phyloP scores from a whole-genome alignment of 768 basidiomycete species.

The Megacollybia marginata region DNA sequence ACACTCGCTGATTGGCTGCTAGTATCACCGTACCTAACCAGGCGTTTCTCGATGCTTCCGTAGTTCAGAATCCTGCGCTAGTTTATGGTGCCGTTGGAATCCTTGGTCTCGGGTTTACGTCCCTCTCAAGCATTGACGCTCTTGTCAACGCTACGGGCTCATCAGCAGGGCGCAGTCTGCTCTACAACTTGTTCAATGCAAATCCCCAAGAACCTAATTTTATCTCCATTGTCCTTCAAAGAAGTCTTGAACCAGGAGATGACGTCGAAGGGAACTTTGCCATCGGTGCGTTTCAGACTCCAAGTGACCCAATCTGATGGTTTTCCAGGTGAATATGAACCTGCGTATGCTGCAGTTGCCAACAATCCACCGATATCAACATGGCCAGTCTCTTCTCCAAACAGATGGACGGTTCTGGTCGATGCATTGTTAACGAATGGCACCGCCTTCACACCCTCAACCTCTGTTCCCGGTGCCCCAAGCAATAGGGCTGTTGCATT shows the following conservation, averaged over 20 bases:
- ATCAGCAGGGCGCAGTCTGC: constrained; percentile 56
- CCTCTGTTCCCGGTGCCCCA: constrained; percentile 49
- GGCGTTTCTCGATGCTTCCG: constrained; percentile 59
- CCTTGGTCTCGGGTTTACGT: constrained; percentile 70
- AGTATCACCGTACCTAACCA: constrained; percentile 63
- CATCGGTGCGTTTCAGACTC: constrained; percentile 44
- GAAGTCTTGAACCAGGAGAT: constrained; percentile 42
- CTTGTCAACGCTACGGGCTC: constrained; percentile 49
- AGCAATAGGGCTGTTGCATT: constrained; percentile 65
- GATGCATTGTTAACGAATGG: constrained; percentile 63
- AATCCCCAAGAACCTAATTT: constrained; percentile 72
- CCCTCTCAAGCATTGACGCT: constrained; percentile 66
- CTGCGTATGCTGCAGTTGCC: constrained; percentile 52
- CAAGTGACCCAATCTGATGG: not conserved
- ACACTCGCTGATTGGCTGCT: constrained; percentile 2
- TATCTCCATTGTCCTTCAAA: constrained; percentile 69
- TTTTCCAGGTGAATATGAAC: constrained; percentile 56
- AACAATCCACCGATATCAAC: constrained; percentile 58
- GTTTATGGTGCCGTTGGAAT: constrained; percentile 68
- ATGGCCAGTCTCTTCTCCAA: constrained; percentile 58
- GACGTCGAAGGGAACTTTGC: constrained; percentile 64
- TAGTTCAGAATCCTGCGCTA: constrained; percentile 66
- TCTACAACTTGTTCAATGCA: constrained; percentile 69
- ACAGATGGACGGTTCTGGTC: constrained; percentile 70
- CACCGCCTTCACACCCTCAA: constrained; percentile 43